These are phyloP conservation scores for Lecanicillium sp. DNA, from an alignment of 2,329 filamentous ascomycete genomes.

Conservation along the genomic window DNA sequence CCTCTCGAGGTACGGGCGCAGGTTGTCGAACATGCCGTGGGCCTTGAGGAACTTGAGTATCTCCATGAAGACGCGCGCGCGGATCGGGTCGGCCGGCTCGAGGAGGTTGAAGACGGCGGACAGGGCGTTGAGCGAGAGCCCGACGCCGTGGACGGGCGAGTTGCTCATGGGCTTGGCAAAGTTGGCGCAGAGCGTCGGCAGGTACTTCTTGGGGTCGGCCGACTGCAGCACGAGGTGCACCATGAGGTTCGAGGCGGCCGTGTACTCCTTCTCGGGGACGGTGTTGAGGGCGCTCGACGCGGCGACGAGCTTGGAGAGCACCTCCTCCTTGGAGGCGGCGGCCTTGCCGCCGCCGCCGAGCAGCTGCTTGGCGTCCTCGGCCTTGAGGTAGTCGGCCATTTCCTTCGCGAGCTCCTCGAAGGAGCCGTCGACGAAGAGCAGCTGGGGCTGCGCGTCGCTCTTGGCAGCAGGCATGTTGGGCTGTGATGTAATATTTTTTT, in stretches of 20 bases:
- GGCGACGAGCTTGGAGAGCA: constrained; percentile 81
- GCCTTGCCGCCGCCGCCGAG: constrained; percentile 66
- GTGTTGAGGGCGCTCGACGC: constrained; percentile 72
- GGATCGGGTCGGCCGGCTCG: constrained; percentile 65
- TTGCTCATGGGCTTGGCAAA: constrained; percentile 81
- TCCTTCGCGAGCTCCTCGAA: constrained; percentile 92
- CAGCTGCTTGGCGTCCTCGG: constrained; percentile 69
- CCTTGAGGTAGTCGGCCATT: constrained; percentile 89
- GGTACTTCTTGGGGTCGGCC: constrained; percentile 75
- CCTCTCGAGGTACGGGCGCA: constrained; percentile 77
- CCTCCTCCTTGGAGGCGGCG: constrained; percentile 62
- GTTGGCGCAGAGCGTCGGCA: constrained; percentile 83
- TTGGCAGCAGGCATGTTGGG: constrained; percentile 31
- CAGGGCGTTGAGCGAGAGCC: constrained; percentile 82
- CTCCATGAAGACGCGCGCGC: constrained; percentile 85
- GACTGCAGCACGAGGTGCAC: constrained; percentile 88
- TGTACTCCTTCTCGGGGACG: constrained; percentile 94
- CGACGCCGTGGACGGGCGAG: constrained; percentile 77
- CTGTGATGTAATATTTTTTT: constrained; percentile 21
- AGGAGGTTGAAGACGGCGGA: constrained; percentile 97
- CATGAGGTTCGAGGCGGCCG: constrained; percentile 92
- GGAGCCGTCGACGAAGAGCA: constrained; percentile 78
- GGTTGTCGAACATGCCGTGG: constrained; percentile 71
- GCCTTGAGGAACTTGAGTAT: constrained; percentile 77
- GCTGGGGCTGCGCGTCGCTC: constrained; percentile 47